These are phyloP conservation scores for Phaffomyces thermotolerans DNA, from an alignment of 805 yeast species.

Conservation along the genomic window DNA sequence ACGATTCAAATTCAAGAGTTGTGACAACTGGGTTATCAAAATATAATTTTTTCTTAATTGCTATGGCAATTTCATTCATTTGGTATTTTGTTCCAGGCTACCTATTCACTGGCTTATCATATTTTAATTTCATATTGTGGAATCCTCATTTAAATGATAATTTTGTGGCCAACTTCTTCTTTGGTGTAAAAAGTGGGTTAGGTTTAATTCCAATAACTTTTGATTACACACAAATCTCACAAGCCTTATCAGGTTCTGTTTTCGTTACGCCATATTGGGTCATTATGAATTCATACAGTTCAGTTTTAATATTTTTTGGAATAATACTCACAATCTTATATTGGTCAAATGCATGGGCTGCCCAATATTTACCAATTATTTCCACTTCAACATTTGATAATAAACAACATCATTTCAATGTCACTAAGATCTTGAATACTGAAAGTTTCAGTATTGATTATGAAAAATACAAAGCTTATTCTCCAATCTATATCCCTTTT, in stretches of 20 bases:
- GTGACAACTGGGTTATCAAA: slow-evolving; percentile 47
- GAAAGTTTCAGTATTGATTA: slow-evolving; percentile 35
- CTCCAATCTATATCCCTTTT: slow-evolving; percentile 53
- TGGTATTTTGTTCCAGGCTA: slow-evolving; percentile 68
- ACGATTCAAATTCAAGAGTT: slow-evolving; percentile 24
- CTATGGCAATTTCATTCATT: slow-evolving; percentile 36
- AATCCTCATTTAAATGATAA: slow-evolving; percentile 34
- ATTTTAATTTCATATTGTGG: slow-evolving; percentile 43
- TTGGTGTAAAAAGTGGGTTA: slow-evolving; percentile 51
- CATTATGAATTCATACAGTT: slow-evolving; percentile 32
- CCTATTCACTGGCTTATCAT: slow-evolving; percentile 51
- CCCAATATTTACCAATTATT: slow-evolving; percentile 53
- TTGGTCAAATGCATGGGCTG: slow-evolving; percentile 49
- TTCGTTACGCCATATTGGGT: slow-evolving; percentile 46
- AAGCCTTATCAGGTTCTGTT: slow-evolving; percentile 45
- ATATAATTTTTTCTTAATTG: slow-evolving; percentile 39
- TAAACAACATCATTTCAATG: slow-evolving; percentile 39
- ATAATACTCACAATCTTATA: slow-evolving; percentile 43
- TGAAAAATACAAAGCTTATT: slow-evolving; percentile 42
- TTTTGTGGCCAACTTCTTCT: slow-evolving; percentile 51
- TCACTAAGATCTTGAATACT: slow-evolving; percentile 35
- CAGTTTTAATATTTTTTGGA: slow-evolving; percentile 45
- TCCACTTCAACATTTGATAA: slow-evolving; percentile 44
- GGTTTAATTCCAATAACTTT: slow-evolving; percentile 50
- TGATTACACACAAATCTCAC: slow-evolving; percentile 48